Base-by-base conservation (phyloP, 2,329 filamentous ascomycete genomes). In the Trichoderma afroharzianum region DNA sequence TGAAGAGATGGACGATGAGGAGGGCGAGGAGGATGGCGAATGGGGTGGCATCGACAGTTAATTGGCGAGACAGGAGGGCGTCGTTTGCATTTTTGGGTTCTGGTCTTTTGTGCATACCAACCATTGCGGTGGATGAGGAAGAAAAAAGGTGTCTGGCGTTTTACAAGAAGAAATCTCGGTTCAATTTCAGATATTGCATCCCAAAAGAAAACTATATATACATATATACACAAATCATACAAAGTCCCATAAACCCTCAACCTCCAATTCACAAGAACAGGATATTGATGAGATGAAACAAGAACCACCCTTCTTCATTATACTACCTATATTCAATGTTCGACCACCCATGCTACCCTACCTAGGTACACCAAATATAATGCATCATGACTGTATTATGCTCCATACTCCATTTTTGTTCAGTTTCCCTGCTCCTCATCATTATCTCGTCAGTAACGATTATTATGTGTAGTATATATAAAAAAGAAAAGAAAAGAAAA, bases 31-130 rank as follows among this genome's bases (percentile, higher is more conserved):
- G 30, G 78, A 78, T 4, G 81, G 86, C 30, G 88, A 88, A 74
- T 93, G 91, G 89, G 90, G 87, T 74, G 92, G 92, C 0, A 90
- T 94, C 75, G 88, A 88, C 8, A 90, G 92, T 75, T 72, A 43
- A 47, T 12, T 18, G 30, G 50, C 2, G n/a, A 33, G n/a, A 36
- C 2, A 3, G 15, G 32, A 36, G 18, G 21, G 50, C 12, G 14
- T 15, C 6, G 6, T 61, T 59, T 50, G 4, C 18, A 18, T 36
- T 26, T n/a, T 14, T 59, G 8, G 55, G 3, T 21, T 68, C 6
- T 43, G 26, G 36, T 0, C 24, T 15, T 43, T 12, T 59, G 39
- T 59, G 43, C 33, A 53, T 67, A 67, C 33, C 24, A 30, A 63
- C 61, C 63, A 57, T 43, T 61, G 36, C 57, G 32, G 47, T 36